Conservation (phyloP, 331 rosid species). For the Stylosanthes scabra region DNA sequence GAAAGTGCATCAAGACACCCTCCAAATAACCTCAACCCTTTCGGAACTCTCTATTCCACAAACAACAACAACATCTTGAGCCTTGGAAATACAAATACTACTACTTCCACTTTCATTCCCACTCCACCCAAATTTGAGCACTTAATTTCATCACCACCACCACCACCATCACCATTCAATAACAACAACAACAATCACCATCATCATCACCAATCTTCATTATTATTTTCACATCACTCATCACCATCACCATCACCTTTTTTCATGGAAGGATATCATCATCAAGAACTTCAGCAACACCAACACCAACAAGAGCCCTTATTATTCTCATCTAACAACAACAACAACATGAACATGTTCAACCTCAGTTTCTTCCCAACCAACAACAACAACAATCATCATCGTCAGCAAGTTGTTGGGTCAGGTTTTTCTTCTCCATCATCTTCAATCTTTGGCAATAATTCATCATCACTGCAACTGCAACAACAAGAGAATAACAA, state of each 20-base stretch:
- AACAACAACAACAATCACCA: constrained; percentile 30
- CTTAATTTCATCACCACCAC: constrained; percentile 40
- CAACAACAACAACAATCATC: constrained; percentile 22
- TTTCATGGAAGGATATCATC: constrained; percentile 51
- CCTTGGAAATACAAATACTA: constrained; percentile 43
- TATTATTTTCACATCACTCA: constrained; percentile 18
- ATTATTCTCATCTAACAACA: constrained; percentile 21
- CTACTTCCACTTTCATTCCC: not conserved
- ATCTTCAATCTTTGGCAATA: constrained; percentile 49
- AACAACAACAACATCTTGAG: constrained; percentile 59
- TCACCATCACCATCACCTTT: constrained; percentile 45
- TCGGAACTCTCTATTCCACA: constrained; percentile 58
- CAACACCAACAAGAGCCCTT: constrained; percentile 3
- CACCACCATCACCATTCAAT: constrained; percentile 34
- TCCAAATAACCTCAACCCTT: constrained; percentile 49
- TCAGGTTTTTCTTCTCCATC: constrained; percentile 51
- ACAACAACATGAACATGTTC: constrained; percentile 36
- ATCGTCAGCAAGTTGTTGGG: constrained; percentile 46
- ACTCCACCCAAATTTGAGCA: constrained; percentile 59
- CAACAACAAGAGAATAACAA: too few relatives aligned
- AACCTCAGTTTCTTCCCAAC: constrained; percentile 66
- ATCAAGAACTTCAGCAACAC: constrained; percentile 38
- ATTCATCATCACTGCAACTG: constrained; percentile 52
- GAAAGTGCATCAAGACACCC: constrained; percentile 75
- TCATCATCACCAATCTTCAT: constrained; percentile 54